Percentiles rank a stretch among this genome's conserved stretches.
These are phyloP conservation scores for Protoeuglena noctilucae DNA, from an alignment of 139 green algal species.

Conservation along the genomic window DNA sequence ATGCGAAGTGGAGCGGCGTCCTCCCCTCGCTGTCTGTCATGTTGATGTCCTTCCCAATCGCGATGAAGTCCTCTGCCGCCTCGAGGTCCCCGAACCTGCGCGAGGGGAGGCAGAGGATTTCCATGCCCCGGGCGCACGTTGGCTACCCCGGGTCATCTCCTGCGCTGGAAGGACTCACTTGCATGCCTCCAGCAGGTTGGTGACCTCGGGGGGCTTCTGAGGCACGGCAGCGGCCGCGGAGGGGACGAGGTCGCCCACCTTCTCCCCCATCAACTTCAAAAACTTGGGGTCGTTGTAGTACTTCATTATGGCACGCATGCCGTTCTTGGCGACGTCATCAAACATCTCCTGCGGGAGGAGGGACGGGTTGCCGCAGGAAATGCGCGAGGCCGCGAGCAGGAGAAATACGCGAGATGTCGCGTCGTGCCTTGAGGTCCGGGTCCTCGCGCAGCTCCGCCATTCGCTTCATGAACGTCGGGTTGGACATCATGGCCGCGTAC, in stretches of 20 bases:
- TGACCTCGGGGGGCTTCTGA: constrained; percentile 48
- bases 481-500: not conserved
- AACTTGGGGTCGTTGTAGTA: constrained; percentile 8
- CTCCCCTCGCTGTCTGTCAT: constrained; percentile 13
- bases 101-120: not conserved
- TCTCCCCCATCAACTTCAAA: not conserved
- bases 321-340: constrained; percentile 7
- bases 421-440: constrained; percentile 9
- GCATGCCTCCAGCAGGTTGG: constrained; percentile 60
- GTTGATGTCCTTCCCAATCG: constrained; percentile 52
- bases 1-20: constrained; percentile 63
- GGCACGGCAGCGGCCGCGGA: constrained; percentile 4
- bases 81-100: constrained; percentile 55
- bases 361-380: not conserved
- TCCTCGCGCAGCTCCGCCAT: constrained; percentile 8
- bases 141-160: not conserved
- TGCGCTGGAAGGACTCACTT: constrained; percentile 26
- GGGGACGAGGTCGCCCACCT: not conserved
- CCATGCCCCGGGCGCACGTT: not conserved
- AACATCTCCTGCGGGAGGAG: too few species aligned
- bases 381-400: not conserved
- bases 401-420: not conserved
- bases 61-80: constrained; percentile 71
- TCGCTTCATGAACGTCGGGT: not conserved
- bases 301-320: constrained; percentile 9